phyloP scores from a whole-genome alignment of 345 rosid genomes.

The Capsella bursapastoris region DNA sequence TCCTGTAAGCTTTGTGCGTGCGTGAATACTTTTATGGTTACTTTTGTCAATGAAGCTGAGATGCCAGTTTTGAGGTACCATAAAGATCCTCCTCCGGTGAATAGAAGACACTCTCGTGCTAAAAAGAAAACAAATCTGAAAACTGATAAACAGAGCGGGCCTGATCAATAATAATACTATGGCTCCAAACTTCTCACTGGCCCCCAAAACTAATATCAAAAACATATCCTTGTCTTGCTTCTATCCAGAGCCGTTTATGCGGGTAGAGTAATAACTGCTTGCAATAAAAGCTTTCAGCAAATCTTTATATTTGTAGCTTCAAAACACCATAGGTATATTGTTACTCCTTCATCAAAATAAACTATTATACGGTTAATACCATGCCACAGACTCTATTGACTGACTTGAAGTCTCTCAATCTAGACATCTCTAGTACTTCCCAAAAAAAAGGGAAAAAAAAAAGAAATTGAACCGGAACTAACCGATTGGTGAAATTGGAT shows the following conservation, averaged over 20 bases:
- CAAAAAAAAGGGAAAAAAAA: too few species aligned
- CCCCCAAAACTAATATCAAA: background rate
- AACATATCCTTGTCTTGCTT: too few species aligned
- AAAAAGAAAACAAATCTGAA: background rate
- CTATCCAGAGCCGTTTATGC: too few species aligned
- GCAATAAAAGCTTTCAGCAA: background rate
- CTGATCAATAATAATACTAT: background rate
- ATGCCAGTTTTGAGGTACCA: background rate
- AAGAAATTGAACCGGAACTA: background rate
- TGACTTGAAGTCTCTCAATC: background rate
- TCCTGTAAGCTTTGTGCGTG: conserved; percentile 4
- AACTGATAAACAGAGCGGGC: background rate
- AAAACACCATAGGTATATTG: background rate
- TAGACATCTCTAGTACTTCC: too few species aligned
- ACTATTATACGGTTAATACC: too few species aligned
- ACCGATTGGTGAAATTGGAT: background rate
- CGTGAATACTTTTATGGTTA: background rate
- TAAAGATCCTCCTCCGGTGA: too few species aligned
- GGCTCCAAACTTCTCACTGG: background rate
- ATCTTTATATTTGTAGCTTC: background rate
- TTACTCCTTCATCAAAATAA: too few species aligned
- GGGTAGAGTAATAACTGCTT: too few species aligned
- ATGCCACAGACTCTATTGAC: too few species aligned
- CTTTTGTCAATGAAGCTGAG: conserved; percentile 8
- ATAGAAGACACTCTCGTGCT: background rate